Evolutionary conservation across 805 yeast genomes (phyloP), one percentile per base, ranked within the genome.

Genomic region (Wickerhamiella sorbophila): DNA sequence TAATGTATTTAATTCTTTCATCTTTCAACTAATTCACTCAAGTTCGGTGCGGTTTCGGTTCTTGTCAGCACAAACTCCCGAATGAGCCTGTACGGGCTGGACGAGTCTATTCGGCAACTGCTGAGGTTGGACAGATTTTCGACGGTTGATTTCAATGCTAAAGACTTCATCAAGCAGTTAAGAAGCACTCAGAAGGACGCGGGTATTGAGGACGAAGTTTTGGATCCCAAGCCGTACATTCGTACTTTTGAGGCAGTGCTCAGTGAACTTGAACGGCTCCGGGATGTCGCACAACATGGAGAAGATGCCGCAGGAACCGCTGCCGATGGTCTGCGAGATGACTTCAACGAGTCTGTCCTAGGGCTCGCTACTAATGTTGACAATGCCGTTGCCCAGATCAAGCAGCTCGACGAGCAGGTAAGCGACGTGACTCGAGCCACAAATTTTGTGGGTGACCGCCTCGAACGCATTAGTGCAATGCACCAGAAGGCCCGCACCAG

Each of bases 141-240:
- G 35, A 48, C 51, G 46, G 53, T 52, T 5, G 57, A 58, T 14
- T 62, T 81, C 43, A 72, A 86, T 0, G 83, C 83, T 2, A 72
- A 78, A 46, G 88, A 83, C 42, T 84, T 86, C 58, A 74, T 86
- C 21, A 91, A 86, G 55, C 79, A 75, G 53, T 64, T 87, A 49
- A 74, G 87, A 47, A 75, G 75, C 53, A 80, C 77, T 53, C 82
- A 79, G 48, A 65, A 72, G 35, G 53, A 53, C 39, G 49, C 54
- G 27, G 29, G 29, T 8, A 44, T 47, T 18, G 52, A 44, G 24
- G 53, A 47, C 41, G 44, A 44, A 48, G 59, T 63, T 10, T 60
- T 85, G 42, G 95, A 91, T 54, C 95, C 97, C 1, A 85, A 84
- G 54, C 97, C 97, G 1, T 91, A 83, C 56, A 88, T 88, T 37